These are phyloP conservation scores for Dendrothele bispora DNA, from an alignment of 768 basidiomycete genomes.

Conservation along the genomic window DNA sequence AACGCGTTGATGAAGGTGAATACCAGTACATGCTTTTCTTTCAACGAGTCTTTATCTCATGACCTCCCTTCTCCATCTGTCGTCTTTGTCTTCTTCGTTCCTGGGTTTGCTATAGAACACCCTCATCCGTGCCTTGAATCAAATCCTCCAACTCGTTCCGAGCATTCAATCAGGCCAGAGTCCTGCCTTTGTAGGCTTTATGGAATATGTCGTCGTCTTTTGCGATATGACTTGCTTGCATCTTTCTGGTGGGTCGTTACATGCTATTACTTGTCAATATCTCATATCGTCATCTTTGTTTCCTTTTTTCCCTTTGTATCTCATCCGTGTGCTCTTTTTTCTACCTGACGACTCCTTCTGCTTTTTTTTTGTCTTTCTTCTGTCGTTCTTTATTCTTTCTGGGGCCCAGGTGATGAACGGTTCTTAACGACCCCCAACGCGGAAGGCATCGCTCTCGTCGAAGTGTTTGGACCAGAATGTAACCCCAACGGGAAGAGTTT, in stretches of 20 bases:
- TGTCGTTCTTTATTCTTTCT: not conserved
- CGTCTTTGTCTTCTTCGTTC: no score
- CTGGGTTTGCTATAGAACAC: no score
- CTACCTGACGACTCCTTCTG: no score
- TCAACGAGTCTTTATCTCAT: not conserved
- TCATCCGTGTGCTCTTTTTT: no score
- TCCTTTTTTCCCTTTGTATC: no score
- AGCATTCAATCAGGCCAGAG: conserved; percentile 13
- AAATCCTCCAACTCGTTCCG: conserved; percentile 16
- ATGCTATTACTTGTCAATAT: no score
- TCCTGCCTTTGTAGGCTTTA: conserved; percentile 15
- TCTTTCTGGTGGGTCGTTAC: conserved; percentile 17
- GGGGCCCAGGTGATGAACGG: conserved; percentile 21
- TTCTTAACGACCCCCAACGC: conserved; percentile 19
- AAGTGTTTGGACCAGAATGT: conserved; percentile 11
- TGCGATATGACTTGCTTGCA: conserved; percentile 22
- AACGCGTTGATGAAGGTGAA: conserved; percentile 30
- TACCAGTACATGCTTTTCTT: not conserved
- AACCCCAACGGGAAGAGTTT: conserved; percentile 6
- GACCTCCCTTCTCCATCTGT: no score
- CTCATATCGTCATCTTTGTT: no score
- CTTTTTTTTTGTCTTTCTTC: no score
- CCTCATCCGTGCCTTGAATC: conserved; percentile 26
- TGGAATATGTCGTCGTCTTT: conserved; percentile 22
- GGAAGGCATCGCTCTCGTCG: conserved; percentile 11